A percentile compares a stretch with the other conserved stretches of the same genome.
Conservation (phyloP, 345 rosid species). For the Psidium friedrichsthalianum region DNA sequence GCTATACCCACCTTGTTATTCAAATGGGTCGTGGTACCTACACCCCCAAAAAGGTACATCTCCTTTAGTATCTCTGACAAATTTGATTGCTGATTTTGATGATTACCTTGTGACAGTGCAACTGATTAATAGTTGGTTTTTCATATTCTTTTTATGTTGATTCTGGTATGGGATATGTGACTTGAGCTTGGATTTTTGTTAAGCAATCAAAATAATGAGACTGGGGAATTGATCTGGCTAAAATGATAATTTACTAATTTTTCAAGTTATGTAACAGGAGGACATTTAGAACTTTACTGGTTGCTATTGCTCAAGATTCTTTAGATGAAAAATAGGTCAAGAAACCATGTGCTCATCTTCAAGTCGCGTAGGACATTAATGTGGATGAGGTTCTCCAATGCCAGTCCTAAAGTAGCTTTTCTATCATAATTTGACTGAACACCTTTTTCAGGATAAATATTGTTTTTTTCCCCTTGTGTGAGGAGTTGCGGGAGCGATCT, state of each 20-base stretch:
- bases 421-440: neutral
- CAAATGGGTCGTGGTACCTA: conserved; percentile 85
- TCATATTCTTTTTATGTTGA: neutral
- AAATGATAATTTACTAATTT: neutral
- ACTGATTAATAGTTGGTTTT: neutral
- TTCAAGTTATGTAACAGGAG: neutral
- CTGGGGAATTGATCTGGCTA: neutral
- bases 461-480: neutral
- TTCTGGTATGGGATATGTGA: neutral
- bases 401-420: neutral
- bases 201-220: neutral
- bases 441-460: neutral
- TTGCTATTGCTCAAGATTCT: neutral
- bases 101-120: neutral
- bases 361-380: neutral
- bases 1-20: conserved; percentile 67
- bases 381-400: neutral
- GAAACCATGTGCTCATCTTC: neutral
- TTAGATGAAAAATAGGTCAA: neutral
- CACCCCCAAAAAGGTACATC: conserved; percentile 31
- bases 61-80: neutral
- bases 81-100: neutral
- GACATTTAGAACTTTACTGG: neutral
- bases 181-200: neutral
- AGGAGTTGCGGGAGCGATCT: neutral